Base-by-base conservation (phyloP, 139 green algal species). In the Deuterostichococcus epilithicus region DNA sequence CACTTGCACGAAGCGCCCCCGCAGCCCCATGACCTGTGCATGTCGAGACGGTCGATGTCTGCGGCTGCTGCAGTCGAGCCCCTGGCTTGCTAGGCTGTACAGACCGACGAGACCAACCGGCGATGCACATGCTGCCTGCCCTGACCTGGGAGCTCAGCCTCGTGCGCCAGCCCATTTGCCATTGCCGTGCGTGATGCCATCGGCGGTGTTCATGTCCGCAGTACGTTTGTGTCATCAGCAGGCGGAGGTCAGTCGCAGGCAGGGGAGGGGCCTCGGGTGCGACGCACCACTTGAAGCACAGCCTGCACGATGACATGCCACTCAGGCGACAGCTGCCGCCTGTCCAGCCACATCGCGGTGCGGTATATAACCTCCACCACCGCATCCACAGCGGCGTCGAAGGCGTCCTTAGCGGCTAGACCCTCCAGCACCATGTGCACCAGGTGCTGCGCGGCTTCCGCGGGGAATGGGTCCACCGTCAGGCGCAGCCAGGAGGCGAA, bases 321-420 rank as follows among this genome's bases (percentile, higher is more conserved):
- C 52, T 63, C 52, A 20, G 52, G 52, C 52, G 52, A 63, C 52
- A 63, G 52, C 18, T 63, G 52, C 52, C 28, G 10, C 13, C 52
- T 13, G 13, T 63, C 52, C 52, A 30, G 52, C 52, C 52, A 63
- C 52, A 63, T 63, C 10, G 76, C 76, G 37, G 80, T 84, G 70
- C 66, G 76, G 63, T 82, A 86, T 42, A 90, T 75, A 3, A 91
- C 71, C 75, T 91, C 81, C 15, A 82, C 63, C 32, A 92, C 86
- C 22, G 90, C 92, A 33, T 98, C 94, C 22, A 93, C 91, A 1
- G 90, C 85, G 6, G 84, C 77, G 60, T 95, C 88, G 80, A 98
- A 97, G 10, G 83, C 87, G 71, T 88, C 86, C 28, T 77, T 34
- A 25, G 74, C 34, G 30, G 81, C 83, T 65, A 97, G 94, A 26